Conservation (phyloP, 2,329 filamentous ascomycete species). For the Colletotrichum lentis region DNA sequence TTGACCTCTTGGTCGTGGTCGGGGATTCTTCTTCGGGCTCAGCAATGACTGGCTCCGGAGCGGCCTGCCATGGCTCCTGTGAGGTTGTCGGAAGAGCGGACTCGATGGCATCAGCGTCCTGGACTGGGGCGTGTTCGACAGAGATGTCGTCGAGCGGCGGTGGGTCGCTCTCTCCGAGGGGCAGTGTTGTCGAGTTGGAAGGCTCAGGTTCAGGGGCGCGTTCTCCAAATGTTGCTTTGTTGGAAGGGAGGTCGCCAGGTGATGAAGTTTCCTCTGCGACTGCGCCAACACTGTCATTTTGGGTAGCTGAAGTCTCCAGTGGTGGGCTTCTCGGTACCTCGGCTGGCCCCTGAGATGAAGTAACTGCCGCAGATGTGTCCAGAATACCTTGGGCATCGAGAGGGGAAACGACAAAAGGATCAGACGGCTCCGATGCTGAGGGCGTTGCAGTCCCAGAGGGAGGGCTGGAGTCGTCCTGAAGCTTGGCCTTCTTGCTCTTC, state of each 20-base stretch:
- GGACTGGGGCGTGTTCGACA: background rate
- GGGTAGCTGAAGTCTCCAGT: background rate
- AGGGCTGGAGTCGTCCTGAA: slow-evolving; percentile 7
- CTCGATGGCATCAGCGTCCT: background rate
- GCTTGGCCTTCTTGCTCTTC: slow-evolving; percentile 36
- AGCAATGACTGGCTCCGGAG: background rate
- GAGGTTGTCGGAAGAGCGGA: background rate
- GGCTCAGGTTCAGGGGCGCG: background rate
- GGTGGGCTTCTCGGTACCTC: background rate
- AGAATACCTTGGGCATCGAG: background rate
- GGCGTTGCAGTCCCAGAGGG: slow-evolving; percentile 26
- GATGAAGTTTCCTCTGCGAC: background rate
- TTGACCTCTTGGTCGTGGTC: slow-evolving; percentile 37
- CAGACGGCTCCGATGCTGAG: slow-evolving; percentile 22
- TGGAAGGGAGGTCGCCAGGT: background rate
- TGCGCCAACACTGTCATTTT: background rate
- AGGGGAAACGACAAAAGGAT: background rate
- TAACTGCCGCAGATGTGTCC: background rate
- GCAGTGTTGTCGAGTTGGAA: background rate
- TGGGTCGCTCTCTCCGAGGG: background rate
- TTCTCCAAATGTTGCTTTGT: background rate
- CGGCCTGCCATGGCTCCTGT: background rate
- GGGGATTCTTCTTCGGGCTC: slow-evolving; percentile 5
- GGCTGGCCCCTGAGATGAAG: background rate
- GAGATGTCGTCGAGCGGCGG: background rate